A percentile compares a stretch with the other conserved stretches of the same genome.
phyloP scores from a whole-genome alignment of 2,329 filamentous ascomycete species.

The Paecilomyces fulvus region DNA sequence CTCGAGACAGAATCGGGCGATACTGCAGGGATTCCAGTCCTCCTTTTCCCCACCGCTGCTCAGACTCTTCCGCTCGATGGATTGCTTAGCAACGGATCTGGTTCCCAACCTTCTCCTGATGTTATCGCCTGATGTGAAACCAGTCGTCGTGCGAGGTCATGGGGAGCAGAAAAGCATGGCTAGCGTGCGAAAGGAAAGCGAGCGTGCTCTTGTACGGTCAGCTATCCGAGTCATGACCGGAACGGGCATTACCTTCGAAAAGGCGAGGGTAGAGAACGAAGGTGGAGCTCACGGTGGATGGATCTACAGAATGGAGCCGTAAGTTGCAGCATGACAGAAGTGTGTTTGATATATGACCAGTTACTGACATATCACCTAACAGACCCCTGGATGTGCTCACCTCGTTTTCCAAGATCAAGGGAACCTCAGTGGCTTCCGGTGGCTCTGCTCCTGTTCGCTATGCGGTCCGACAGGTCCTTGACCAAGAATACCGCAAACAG shows the following conservation, averaged over 20 bases:
- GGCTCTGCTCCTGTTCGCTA: constrained; percentile 71
- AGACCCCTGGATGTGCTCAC: constrained; percentile 68
- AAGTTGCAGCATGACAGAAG: constrained; percentile 41
- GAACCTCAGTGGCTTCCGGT: constrained; percentile 38
- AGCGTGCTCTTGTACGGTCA: constrained; percentile 70
- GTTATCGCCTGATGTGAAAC: constrained; percentile 81
- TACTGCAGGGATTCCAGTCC: constrained; percentile 64
- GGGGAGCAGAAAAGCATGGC: constrained; percentile 60
- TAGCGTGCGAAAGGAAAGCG: constrained; percentile 77
- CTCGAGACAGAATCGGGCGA: constrained; percentile 66
- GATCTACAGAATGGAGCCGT: constrained; percentile 94
- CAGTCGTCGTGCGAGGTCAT: constrained; percentile 70
- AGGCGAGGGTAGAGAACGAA: constrained; percentile 67
- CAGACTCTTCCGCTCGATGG: constrained; percentile 69
- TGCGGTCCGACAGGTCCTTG: constrained; percentile 84
- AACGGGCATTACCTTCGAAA: constrained; percentile 71
- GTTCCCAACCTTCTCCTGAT: constrained; percentile 78
- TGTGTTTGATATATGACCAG: background rate
- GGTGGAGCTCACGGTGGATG: constrained; percentile 55
- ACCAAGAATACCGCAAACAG: constrained; percentile 77
- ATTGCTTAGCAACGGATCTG: constrained; percentile 71
- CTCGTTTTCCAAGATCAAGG: constrained; percentile 46
- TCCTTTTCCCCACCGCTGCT: constrained; percentile 63
- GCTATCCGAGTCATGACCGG: constrained; percentile 78
- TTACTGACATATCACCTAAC: constrained; percentile 22